Evolutionary conservation across 139 green algal genomes (phyloP).

Genomic region (Bryopsis sp.): DNA sequence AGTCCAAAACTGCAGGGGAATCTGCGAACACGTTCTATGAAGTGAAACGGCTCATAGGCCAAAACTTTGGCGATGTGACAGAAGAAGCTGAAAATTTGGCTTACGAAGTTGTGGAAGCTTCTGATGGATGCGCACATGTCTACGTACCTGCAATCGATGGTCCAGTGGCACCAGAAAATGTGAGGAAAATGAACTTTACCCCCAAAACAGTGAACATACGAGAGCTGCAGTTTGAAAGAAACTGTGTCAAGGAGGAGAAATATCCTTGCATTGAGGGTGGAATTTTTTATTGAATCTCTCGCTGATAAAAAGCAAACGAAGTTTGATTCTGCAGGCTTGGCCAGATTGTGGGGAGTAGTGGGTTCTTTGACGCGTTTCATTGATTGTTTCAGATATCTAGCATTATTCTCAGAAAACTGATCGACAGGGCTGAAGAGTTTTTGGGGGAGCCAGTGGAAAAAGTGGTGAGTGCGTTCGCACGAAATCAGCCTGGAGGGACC

Average conservation of each 20-base stretch:
- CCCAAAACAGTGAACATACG: background rate
- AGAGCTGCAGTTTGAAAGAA: background rate
- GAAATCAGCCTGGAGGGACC: no score
- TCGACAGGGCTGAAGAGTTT: background rate
- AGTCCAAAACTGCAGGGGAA: background rate
- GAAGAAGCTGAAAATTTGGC: background rate
- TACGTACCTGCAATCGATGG: background rate
- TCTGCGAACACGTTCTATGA: background rate
- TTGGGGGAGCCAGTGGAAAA: background rate
- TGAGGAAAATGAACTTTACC: background rate
- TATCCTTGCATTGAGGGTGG: background rate
- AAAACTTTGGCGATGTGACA: background rate
- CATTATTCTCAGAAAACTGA: background rate
- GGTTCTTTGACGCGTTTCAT: background rate
- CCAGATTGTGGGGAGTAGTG: background rate
- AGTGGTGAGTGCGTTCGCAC: no score
- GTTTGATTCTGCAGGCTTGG: background rate
- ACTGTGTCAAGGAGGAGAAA: background rate
- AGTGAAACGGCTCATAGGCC: conserved; percentile 5
- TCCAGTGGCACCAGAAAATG: background rate
- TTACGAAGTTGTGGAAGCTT: background rate
- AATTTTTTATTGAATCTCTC: background rate
- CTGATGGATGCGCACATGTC: background rate
- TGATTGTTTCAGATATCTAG: background rate
- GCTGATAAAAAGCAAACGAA: background rate